Evolutionary conservation across 805 yeast species (phyloP).

Genomic region (Saccharomyces kudriavzevii): DNA sequence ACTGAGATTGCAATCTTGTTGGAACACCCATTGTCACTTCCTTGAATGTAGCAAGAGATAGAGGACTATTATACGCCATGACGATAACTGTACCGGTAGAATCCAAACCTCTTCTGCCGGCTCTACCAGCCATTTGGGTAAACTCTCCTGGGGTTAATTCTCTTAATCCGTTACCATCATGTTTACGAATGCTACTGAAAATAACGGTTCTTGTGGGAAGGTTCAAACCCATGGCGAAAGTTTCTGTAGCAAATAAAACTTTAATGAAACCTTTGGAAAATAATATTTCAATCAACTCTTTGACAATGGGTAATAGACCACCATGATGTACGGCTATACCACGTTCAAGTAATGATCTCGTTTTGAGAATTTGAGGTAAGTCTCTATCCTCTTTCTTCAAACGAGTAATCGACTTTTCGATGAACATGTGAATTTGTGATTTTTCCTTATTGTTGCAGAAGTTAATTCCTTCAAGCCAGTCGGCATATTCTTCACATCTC

Average conservation of each 20-base stretch:
- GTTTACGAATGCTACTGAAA: constrained; percentile 76
- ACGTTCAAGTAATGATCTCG: constrained; percentile 73
- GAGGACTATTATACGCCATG: constrained; percentile 70
- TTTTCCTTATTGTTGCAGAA: constrained; percentile 79
- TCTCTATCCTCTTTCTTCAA: constrained; percentile 87
- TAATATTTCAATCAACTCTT: constrained; percentile 85
- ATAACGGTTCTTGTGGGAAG: constrained; percentile 95
- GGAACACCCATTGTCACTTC: constrained; percentile 83
- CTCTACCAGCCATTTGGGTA: constrained; percentile 98
- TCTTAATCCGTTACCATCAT: constrained; percentile 81
- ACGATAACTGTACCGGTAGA: constrained; percentile 88
- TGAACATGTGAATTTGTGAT: constrained; percentile 87
- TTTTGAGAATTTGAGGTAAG: constrained; percentile 79
- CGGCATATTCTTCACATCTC: constrained; percentile 89
- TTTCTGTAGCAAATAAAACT: constrained; percentile 92
- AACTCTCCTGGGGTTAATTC: constrained; percentile 89
- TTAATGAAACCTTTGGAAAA: constrained; percentile 82
- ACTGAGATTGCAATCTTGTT: constrained; percentile 83
- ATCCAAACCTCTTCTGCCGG: constrained; percentile 96
- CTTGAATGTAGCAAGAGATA: constrained; percentile 52
- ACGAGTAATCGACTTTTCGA: constrained; percentile 81
- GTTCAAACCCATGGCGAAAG: constrained; percentile 97
- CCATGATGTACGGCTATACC: constrained; percentile 97
- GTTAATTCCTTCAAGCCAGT: constrained; percentile 61
- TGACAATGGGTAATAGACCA: constrained; percentile 85